phyloP scores from a whole-genome alignment of 176 grass and related monocot genomes.

The Puya raimondii region DNA sequence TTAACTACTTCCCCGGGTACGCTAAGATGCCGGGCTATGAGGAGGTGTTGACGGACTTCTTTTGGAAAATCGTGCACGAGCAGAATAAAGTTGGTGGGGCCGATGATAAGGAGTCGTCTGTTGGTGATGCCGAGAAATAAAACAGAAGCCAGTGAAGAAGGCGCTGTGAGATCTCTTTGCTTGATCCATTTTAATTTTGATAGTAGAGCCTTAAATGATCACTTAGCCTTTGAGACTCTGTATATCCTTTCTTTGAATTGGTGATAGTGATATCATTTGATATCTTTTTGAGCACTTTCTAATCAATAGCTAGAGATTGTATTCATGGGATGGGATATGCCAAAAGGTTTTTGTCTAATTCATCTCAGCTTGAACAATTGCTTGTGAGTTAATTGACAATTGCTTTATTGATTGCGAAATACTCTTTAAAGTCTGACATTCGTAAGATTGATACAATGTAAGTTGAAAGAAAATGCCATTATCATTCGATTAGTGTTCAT shows the following conservation, averaged over 20 bases:
- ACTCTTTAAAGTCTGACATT: not conserved
- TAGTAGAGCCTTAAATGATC: not conserved
- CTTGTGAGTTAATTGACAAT: not conserved
- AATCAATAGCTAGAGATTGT: not conserved
- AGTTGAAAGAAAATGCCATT: too few relatives aligned
- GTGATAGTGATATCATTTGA: not conserved
- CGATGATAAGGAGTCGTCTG: not conserved
- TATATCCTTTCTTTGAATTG: not conserved
- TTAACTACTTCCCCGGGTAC: constrained; percentile 90
- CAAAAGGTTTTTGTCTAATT: not conserved
- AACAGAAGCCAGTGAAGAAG: too few relatives aligned
- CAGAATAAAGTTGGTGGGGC: constrained; percentile 14
- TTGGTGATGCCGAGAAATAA: too few relatives aligned
- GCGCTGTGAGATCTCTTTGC: too few relatives aligned
- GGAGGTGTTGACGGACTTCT: constrained; percentile 63
- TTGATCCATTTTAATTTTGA: too few relatives aligned
- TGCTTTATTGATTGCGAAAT: not conserved
- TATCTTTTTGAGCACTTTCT: not conserved
- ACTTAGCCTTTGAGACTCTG: not conserved
- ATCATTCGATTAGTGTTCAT: too few relatives aligned
- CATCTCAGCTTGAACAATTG: not conserved
- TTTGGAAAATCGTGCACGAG: constrained; percentile 51
- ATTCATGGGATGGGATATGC: not conserved
- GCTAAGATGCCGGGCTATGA: constrained; percentile 89
- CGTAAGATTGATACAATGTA: too few relatives aligned